phyloP scores from a whole-genome alignment of 345 rosid species.

The Corchorus capsularis region DNA sequence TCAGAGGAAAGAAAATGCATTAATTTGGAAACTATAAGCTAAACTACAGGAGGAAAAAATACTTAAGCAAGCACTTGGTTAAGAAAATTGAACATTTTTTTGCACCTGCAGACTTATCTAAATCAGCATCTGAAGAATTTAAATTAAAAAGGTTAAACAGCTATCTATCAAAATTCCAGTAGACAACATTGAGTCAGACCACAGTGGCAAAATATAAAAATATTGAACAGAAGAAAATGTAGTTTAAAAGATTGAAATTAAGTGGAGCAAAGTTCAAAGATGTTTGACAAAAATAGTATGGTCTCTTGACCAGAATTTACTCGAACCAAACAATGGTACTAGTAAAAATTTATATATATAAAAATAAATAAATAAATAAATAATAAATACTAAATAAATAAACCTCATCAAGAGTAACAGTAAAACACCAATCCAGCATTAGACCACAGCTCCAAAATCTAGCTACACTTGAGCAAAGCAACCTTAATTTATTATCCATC shows the following conservation, averaged over 20 bases:
- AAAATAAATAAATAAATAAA: no score
- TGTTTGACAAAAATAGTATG: background rate
- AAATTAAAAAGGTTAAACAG: background rate
- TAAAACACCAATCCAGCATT: background rate
- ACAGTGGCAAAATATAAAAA: constrained; percentile 5
- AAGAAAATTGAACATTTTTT: constrained; percentile 1
- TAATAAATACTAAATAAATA: no score
- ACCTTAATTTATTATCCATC: no score
- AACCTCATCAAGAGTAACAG: background rate
- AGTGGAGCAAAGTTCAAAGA: background rate
- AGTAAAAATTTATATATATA: no score
- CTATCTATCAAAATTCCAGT: background rate
- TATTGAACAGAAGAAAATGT: background rate
- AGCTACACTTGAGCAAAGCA: background rate
- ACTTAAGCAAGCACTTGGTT: background rate
- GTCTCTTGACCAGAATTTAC: background rate
- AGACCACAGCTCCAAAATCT: background rate
- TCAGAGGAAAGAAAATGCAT: background rate
- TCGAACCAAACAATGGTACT: background rate
- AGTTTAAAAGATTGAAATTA: background rate
- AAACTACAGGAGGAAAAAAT: background rate
- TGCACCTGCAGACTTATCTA: background rate
- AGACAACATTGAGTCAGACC: background rate
- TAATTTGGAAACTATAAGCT: background rate
- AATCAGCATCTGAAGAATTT: background rate